Base-by-base conservation (phyloP, 179 eudicot species). In the Kewa caespitosa region DNA sequence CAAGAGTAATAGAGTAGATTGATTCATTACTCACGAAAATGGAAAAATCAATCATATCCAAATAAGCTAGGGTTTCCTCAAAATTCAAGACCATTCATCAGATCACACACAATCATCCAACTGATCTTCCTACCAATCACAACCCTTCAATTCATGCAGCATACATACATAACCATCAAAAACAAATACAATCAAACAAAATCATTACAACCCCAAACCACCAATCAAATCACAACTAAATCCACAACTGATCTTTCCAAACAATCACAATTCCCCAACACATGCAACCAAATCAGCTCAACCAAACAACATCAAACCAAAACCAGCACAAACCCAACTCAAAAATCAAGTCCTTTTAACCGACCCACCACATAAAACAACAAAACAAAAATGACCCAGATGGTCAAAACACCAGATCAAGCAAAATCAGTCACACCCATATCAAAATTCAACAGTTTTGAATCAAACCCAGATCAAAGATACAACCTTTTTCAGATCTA, bases 351-450 rank as follows among this genome's bases (percentile, higher is more conserved):
- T n/a, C 27, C 28, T 25, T 23, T 2, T 46, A 38, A 12, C 17
- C 34, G 54, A 68, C 67, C 74, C 42, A 69, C 9, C 22, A 71
- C 8, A 1, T 4, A 28, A 55, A 25, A 28, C 34, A 3, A 31
- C 30, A 48, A 46, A 71, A 34, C 70, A 70, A 64, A 2, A 63
- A 50, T 8, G 18, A 78, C 80, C 81, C 81, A 72, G 59, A 72
- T 28, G 66, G 33, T 27, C 0, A 55, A 41, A 64, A 23, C 67
- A 66, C 17, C 43, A 72, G 61, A 78, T 72, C 48, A 72, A 50
- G 8, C 61, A 30, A 55, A 63, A 78, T 64, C n/a, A n/a, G n/a
- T n/a, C n/a, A n/a, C n/a, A n/a, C n/a, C n/a, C n/a, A n/a, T n/a
- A n/a, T n/a, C n/a, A n/a, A n/a, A n/a, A n/a, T n/a, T n/a, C n/a